Conservation (phyloP, 2,329 filamentous ascomycete species). For the Tolypocladium ovalisporum region DNA sequence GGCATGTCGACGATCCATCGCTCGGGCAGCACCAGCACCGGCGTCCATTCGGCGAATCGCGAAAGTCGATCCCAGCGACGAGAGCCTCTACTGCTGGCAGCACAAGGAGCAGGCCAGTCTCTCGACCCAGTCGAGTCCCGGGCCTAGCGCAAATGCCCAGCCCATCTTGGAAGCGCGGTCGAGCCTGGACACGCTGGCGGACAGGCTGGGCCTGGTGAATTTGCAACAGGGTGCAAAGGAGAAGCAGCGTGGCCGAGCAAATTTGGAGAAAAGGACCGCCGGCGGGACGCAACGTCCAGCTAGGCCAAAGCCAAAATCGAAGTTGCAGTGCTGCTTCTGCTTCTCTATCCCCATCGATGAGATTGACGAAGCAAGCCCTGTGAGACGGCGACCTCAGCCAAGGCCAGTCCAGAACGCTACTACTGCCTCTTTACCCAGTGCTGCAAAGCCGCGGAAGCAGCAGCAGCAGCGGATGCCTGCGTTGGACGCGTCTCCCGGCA, state of each 20-base stretch:
- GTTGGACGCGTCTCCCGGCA: conserved; percentile 15
- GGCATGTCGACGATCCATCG: conserved; percentile 67
- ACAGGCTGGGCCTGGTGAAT: conserved; percentile 65
- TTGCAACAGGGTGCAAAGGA: conserved; percentile 34
- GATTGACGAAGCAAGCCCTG: conserved; percentile 22
- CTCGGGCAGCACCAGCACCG: conserved; percentile 16
- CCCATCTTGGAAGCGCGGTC: conserved; percentile 53
- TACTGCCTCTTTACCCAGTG: conserved; percentile 10
- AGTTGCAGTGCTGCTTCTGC: conserved; percentile 38
- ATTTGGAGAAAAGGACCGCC: conserved; percentile 1
- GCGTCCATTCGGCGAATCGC: conserved; percentile 10
- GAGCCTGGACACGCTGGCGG: conserved; percentile 80
- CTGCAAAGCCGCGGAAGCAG: neutral
- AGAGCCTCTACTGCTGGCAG: conserved; percentile 81
- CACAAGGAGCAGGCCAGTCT: conserved; percentile 74
- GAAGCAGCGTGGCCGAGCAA: conserved; percentile 11
- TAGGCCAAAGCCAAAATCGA: conserved; percentile 11
- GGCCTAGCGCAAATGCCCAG: conserved; percentile 29
- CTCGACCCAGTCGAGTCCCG: conserved; percentile 34
- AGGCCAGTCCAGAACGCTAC: conserved; percentile 29
- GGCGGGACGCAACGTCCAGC: conserved; percentile 14
- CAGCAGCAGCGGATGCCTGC: conserved; percentile 1
- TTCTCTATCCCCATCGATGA: conserved; percentile 38
- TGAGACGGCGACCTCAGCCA: conserved; percentile 30
- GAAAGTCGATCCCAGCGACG: conserved; percentile 36